These are phyloP conservation scores for Inosperma sp. DNA, from an alignment of 768 basidiomycete genomes.

Conservation along the genomic window DNA sequence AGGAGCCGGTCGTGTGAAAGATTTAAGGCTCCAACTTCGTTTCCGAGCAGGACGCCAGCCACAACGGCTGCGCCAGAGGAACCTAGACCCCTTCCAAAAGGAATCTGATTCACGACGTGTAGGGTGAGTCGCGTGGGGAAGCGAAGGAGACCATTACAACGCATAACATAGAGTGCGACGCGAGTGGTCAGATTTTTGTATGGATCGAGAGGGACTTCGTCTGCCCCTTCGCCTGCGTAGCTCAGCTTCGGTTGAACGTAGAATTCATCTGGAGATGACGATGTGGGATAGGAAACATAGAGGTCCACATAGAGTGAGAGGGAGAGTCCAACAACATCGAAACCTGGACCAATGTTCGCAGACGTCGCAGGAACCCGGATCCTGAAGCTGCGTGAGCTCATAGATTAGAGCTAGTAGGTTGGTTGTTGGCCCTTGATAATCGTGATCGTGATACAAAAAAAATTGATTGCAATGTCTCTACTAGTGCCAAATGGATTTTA, in stretches of 20 bases:
- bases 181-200: conserved; percentile 98
- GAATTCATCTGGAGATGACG: conserved; percentile 27
- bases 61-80: conserved; percentile 99
- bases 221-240: conserved; percentile 85
- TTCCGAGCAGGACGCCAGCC: conserved; percentile 88
- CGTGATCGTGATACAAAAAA: neutral
- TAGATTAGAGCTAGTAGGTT: no score
- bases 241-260: conserved; percentile 56
- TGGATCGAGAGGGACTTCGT: conserved; percentile 87
- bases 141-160: conserved; percentile 68
- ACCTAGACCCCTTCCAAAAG: conserved; percentile 95
- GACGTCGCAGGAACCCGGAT: conserved; percentile 95
- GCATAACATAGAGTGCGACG: conserved; percentile 96
- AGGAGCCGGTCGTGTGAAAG: conserved; percentile 71
- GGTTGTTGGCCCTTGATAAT: neutral
- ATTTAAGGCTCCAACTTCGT: conserved; percentile 70
- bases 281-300: conserved; percentile 44
- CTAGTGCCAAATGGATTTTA: conserved; percentile 6
- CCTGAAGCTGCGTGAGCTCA: conserved; percentile 41
- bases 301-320: conserved; percentile 82
- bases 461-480: conserved; percentile 6
- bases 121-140: conserved; percentile 79
- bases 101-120: conserved; percentile 87
- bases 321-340: conserved; percentile 98
- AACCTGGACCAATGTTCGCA: conserved; percentile 97